These are phyloP conservation scores for Lepiota venenata DNA, from an alignment of 768 basidiomycete species.

Conservation along the genomic window DNA sequence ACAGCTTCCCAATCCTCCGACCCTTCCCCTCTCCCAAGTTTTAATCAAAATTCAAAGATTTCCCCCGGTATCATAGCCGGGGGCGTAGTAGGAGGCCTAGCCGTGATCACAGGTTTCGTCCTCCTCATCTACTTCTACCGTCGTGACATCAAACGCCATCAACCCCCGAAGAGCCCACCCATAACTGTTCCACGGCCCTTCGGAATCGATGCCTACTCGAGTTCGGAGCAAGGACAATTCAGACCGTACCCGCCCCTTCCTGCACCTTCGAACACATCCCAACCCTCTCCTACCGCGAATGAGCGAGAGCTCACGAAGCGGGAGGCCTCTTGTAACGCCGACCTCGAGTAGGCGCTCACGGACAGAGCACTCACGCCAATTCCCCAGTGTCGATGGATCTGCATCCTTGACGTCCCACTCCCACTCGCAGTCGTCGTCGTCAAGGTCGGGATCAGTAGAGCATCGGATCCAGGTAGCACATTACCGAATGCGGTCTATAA, in stretches of 20 bases:
- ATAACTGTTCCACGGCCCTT: slow-evolving; percentile 1
- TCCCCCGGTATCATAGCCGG: slow-evolving; percentile 6
- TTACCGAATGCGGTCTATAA: slow-evolving; percentile 19
- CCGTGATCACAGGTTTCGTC: slow-evolving; percentile 1
- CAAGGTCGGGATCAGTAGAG: slow-evolving; percentile 13
- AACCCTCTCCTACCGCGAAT: too few relatives aligned
- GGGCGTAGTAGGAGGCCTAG: slow-evolving; percentile 6
- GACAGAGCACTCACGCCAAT: neutral
- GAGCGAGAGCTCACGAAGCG: neutral
- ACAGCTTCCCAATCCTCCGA: neutral
- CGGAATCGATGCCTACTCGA: neutral
- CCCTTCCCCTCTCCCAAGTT: neutral
- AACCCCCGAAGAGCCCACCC: neutral
- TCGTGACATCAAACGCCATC: neutral
- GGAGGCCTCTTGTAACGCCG: neutral
- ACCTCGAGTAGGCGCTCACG: neutral
- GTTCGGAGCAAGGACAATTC: neutral
- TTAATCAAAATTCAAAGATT: neutral
- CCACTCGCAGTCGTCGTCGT: neutral
- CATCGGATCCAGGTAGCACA: slow-evolving; percentile 22
- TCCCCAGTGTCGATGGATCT: neutral
- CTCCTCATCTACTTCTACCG: slow-evolving; percentile 5
- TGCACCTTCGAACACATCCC: too few relatives aligned
- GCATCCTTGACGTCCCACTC: neutral
- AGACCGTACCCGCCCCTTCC: neutral